Percentiles rank a stretch among this genome's conserved stretches.
Evolutionary conservation across 352 stramenopile species (phyloP).

Genomic region (Phytophthora ramorum): DNA sequence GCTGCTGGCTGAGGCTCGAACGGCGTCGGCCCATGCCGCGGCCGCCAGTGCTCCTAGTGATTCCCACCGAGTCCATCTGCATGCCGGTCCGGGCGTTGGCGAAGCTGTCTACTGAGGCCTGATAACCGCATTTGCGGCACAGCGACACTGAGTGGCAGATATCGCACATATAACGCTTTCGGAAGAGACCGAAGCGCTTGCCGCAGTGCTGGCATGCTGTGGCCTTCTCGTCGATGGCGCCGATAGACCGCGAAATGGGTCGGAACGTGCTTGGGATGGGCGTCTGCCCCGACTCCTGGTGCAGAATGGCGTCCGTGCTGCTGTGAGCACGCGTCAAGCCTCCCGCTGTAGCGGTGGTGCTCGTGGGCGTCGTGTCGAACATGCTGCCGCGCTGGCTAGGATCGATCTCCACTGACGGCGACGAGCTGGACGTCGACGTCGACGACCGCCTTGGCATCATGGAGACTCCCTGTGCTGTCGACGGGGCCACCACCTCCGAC

Average conservation of each 20-base stretch:
- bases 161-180: slow-evolving; percentile 59
- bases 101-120: slow-evolving; percentile 53
- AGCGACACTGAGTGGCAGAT: slow-evolving; percentile 60
- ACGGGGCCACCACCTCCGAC: slow-evolving; percentile 19
- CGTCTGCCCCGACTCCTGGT: slow-evolving; percentile 19
- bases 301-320: slow-evolving; percentile 16
- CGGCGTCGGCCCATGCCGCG: slow-evolving; percentile 27
- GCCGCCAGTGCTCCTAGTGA: slow-evolving; percentile 5
- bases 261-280: slow-evolving; percentile 27
- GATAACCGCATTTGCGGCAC: slow-evolving; percentile 65
- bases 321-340: slow-evolving; percentile 33
- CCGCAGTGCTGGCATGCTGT: slow-evolving; percentile 53
- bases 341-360: slow-evolving; percentile 5
- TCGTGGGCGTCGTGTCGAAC: slow-evolving; percentile 17
- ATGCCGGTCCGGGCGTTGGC: slow-evolving; percentile 34
- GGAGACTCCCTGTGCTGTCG: slow-evolving; percentile 15
- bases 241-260: slow-evolving; percentile 31
- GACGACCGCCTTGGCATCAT: slow-evolving; percentile 37
- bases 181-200: slow-evolving; percentile 75
- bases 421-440: slow-evolving; percentile 42
- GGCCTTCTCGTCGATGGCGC: slow-evolving; percentile 35
- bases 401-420: slow-evolving; percentile 35
- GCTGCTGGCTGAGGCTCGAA: slow-evolving; percentile 34
- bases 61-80: slow-evolving; percentile 30
- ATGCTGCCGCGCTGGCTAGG: slow-evolving; percentile 31